A percentile compares a stretch with the other conserved stretches of the same genome.
phyloP scores from a whole-genome alignment of 1,139 yeast species.

The Hemisphaericaspora xylofermentans region DNA sequence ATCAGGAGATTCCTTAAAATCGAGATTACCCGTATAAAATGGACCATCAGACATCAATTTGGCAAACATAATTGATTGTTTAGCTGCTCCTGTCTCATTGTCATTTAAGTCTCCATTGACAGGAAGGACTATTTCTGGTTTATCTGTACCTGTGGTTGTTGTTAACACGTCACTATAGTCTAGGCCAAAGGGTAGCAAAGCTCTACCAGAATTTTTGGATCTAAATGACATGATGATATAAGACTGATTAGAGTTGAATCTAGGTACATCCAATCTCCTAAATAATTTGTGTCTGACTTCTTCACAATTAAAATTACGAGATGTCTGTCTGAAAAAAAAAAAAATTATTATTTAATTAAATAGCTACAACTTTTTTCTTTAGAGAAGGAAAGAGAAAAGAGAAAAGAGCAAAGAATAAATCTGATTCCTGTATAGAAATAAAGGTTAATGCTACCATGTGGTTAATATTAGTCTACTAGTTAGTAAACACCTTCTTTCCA shows the following conservation, averaged over 20 bases:
- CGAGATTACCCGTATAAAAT: slow-evolving; percentile 63
- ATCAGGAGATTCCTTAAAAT: slow-evolving; percentile 3
- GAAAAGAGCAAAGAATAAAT: too few species aligned
- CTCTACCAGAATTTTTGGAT: slow-evolving; percentile 24
- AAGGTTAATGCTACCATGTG: too few species aligned
- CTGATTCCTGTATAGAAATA: too few species aligned
- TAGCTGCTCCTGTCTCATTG: slow-evolving; percentile 59
- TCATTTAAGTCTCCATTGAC: slow-evolving; percentile 61
- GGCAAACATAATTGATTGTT: slow-evolving; percentile 60
- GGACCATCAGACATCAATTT: slow-evolving; percentile 70
- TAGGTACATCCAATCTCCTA: too few species aligned
- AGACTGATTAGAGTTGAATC: background rate
- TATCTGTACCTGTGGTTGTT: slow-evolving; percentile 31
- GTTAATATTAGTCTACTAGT: too few species aligned
- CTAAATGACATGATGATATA: slow-evolving; percentile 24
- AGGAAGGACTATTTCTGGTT: slow-evolving; percentile 54
- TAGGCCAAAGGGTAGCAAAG: slow-evolving; percentile 63
- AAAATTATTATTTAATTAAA: too few species aligned
- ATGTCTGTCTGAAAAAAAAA: too few species aligned
- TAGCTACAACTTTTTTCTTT: too few species aligned
- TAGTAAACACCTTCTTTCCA: too few species aligned
- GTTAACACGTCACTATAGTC: slow-evolving; percentile 59
- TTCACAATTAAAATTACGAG: too few species aligned
- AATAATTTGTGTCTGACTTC: too few species aligned
- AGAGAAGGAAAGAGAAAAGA: too few species aligned